Percentiles rank a stretch among this genome's conserved stretches.
phyloP scores from a whole-genome alignment of 805 yeast genomes.

The Ogataea nonfermentans region DNA sequence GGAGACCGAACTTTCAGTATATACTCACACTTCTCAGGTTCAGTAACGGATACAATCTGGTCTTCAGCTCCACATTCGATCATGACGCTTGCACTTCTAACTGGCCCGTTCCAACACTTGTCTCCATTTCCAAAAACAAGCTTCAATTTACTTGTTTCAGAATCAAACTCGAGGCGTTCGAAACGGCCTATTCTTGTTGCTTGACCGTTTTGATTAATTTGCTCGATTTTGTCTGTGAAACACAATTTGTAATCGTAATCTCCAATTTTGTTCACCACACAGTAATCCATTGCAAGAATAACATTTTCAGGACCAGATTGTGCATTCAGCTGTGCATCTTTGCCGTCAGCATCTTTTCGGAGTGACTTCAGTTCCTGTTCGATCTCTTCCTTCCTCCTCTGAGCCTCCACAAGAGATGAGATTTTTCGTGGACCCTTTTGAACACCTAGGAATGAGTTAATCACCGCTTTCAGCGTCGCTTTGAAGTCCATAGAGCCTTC shows the following conservation, averaged over 20 bases:
- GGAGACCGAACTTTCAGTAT: constrained; percentile 48
- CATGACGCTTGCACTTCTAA: constrained; percentile 62
- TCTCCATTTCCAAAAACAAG: constrained; percentile 57
- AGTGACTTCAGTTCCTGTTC: constrained; percentile 25
- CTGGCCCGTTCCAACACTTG: constrained; percentile 94
- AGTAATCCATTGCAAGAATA: constrained; percentile 49
- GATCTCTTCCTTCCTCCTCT: constrained; percentile 11
- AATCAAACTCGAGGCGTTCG: constrained; percentile 14
- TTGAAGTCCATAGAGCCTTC: constrained; percentile 1
- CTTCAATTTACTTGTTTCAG: constrained; percentile 13
- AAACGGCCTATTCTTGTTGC: constrained; percentile 51
- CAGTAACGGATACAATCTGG: constrained; percentile 64
- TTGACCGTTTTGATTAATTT: constrained; percentile 46
- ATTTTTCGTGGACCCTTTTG: constrained; percentile 2
- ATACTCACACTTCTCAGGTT: constrained; percentile 88
- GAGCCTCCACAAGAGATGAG: constrained; percentile 8
- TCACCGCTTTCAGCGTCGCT: constrained; percentile 8
- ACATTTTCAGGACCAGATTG: constrained; percentile 64
- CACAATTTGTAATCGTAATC: constrained; percentile 70
- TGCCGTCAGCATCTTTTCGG: constrained; percentile 15
- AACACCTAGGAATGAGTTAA: constrained; percentile 26
- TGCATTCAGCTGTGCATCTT: constrained; percentile 13
- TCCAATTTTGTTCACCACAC: constrained; percentile 53
- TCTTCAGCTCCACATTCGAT: constrained; percentile 65
- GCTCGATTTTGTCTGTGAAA: constrained; percentile 54